Conservation (phyloP, 257 asterid genomes). For the Linderniella brevidens region DNA sequence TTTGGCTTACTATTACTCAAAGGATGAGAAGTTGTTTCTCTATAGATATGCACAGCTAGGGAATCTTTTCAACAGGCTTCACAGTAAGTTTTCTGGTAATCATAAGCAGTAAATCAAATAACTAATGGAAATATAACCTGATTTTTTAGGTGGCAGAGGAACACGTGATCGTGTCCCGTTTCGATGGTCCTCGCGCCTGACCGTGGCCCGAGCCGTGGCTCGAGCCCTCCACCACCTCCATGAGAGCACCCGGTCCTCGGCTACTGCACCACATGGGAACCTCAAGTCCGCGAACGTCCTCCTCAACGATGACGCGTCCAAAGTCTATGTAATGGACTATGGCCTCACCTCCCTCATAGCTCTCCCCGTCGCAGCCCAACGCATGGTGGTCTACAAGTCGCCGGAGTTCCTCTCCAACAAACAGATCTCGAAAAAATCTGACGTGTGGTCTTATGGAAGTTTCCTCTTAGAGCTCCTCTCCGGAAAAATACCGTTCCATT, state of each 20-base stretch:
- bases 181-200: conserved; percentile 51
- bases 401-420: conserved; percentile 46
- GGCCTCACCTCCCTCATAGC: conserved; percentile 44
- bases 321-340: conserved; percentile 37
- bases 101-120: too few species aligned
- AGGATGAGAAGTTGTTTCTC: conserved; percentile 46
- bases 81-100: conserved; percentile 22
- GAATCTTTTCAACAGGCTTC: conserved; percentile 35
- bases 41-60: conserved; percentile 42
- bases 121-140: too few species aligned
- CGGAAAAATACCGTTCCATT: conserved; percentile 34
- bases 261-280: conserved; percentile 55
- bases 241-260: conserved; percentile 19
- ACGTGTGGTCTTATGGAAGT: conserved; percentile 72
- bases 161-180: conserved; percentile 33
- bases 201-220: conserved; percentile 38
- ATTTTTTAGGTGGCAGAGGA: conserved; percentile 45
- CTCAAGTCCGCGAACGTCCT: conserved; percentile 56
- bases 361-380: conserved; percentile 31
- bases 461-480: conserved; percentile 59
- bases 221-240: conserved; percentile 52
- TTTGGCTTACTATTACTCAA: conserved; percentile 47
- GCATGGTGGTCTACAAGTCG: conserved; percentile 43
- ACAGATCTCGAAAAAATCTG: conserved; percentile 39
- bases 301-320: conserved; percentile 25